phyloP scores from a whole-genome alignment of 495 filamentous ascomycete genomes.

The Penicillium turbatum region DNA sequence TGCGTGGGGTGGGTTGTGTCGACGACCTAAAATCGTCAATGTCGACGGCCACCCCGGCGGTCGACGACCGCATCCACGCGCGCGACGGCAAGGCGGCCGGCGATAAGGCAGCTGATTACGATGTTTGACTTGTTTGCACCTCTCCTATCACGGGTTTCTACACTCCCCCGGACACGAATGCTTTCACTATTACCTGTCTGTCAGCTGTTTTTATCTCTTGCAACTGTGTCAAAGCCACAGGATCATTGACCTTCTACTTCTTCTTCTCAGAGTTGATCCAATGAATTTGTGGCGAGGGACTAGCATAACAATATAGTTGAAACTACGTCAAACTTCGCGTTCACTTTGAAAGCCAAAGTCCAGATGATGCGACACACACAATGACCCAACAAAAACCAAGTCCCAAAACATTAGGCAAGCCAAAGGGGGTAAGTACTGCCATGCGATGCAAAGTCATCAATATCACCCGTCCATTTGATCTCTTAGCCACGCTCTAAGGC shows the following conservation, averaged over 20 bases:
- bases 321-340: neutral
- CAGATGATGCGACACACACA: neutral
- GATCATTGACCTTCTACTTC: too few species aligned
- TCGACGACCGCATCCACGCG: too few species aligned
- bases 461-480: neutral
- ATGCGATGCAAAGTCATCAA: neutral
- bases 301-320: neutral
- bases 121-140: neutral
- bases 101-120: neutral
- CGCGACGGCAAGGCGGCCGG: too few species aligned
- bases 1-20: neutral
- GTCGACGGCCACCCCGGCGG: too few species aligned
- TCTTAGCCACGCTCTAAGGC: neutral
- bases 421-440: constrained; percentile 21
- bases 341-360: neutral
- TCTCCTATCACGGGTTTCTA: neutral
- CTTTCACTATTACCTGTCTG: too few species aligned
- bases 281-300: neutral
- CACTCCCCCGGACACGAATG: neutral
- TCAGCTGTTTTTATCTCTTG: neutral
- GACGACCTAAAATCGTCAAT: neutral
- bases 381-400: constrained; percentile 16
- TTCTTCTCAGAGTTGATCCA: too few species aligned
- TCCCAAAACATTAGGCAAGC: constrained; percentile 16
- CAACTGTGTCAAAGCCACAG: neutral